These are phyloP conservation scores for Phytophthora palmivora DNA, from an alignment of 352 stramenopile genomes.

Conservation along the genomic window DNA sequence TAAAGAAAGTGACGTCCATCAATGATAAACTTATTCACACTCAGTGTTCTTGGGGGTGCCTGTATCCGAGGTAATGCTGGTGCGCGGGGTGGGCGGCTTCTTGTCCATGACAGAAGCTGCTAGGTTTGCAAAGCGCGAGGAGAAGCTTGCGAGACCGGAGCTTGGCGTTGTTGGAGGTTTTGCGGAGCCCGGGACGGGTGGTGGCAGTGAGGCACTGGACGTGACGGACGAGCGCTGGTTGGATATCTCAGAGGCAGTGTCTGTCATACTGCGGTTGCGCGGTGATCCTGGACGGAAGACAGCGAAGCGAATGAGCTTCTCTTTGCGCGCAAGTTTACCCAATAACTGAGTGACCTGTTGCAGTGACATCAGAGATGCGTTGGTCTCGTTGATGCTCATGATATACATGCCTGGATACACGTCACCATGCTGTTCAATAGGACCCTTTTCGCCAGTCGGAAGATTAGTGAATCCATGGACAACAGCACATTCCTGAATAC, in stretches of 20 bases:
- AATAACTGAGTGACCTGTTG: constrained; percentile 74
- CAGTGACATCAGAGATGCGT: constrained; percentile 85
- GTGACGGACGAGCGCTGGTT: constrained; percentile 48
- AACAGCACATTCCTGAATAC: constrained; percentile 80
- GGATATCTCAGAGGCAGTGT: constrained; percentile 57
- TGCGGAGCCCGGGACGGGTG: constrained; percentile 41
- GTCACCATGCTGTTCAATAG: constrained; percentile 68
- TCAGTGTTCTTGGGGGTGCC: constrained; percentile 46
- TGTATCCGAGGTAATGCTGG: constrained; percentile 28
- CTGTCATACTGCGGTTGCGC: constrained; percentile 45
- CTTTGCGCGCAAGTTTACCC: constrained; percentile 75
- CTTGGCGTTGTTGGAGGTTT: constrained; percentile 43
- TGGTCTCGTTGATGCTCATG: constrained; percentile 88
- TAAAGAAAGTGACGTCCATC: constrained; percentile 35
- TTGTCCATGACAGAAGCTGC: constrained; percentile 62
- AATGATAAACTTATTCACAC: constrained; percentile 41
- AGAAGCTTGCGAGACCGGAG: constrained; percentile 44
- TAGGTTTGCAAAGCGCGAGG: constrained; percentile 68
- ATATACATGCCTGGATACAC: constrained; percentile 87
- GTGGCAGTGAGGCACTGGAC: constrained; percentile 41
- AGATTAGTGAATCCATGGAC: constrained; percentile 85
- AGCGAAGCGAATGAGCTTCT: constrained; percentile 84
- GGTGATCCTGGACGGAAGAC: constrained; percentile 67
- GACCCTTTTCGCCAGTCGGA: constrained; percentile 59
- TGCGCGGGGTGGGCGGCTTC: constrained; percentile 44